Conservation (phyloP, 2,329 filamentous ascomycete genomes). For the Fusarium sp. region DNA sequence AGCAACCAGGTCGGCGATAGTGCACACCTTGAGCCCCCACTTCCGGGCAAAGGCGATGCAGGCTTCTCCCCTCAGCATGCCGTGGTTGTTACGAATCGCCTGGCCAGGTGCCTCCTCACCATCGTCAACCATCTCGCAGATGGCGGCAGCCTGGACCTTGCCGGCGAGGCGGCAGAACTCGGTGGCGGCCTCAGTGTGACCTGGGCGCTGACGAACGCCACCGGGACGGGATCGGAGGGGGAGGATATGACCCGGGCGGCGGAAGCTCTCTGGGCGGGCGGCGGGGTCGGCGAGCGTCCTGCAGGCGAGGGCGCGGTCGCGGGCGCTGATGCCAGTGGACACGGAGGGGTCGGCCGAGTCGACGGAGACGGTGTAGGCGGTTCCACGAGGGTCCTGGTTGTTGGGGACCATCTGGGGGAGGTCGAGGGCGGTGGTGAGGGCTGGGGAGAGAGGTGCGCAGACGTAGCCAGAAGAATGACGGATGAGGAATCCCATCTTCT, state of each 20-base stretch:
- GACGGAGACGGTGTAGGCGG: conserved; percentile 92
- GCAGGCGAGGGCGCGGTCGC: conserved; percentile 87
- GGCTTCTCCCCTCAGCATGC: conserved; percentile 91
- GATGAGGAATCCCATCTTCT: conserved; percentile 97
- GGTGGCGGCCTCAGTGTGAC: conserved; percentile 93
- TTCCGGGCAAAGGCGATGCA: conserved; percentile 88
- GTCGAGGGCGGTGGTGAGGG: conserved; percentile 75
- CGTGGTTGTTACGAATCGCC: conserved; percentile 74
- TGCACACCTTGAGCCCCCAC: conserved; percentile 94
- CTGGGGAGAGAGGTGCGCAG: conserved; percentile 83
- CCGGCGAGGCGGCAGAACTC: conserved; percentile 91
- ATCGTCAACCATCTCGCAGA: conserved; percentile 92
- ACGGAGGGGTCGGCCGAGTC: conserved; percentile 80
- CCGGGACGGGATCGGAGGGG: conserved; percentile 84
- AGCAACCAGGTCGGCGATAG: conserved; percentile 88
- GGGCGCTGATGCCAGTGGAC: conserved; percentile 90
- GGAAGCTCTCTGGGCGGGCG: conserved; percentile 71
- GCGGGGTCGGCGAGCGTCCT: conserved; percentile 77
- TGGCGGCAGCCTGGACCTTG: conserved; percentile 81
- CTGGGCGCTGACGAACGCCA: conserved; percentile 81
- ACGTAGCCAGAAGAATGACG: conserved; percentile 91
- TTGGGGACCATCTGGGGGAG: conserved; percentile 89
- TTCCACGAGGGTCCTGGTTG: conserved; percentile 85
- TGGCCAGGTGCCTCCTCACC: conserved; percentile 78
- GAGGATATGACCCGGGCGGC: conserved; percentile 90